Conservation (phyloP, 257 asterid species). For the Linaria vulgaris region DNA sequence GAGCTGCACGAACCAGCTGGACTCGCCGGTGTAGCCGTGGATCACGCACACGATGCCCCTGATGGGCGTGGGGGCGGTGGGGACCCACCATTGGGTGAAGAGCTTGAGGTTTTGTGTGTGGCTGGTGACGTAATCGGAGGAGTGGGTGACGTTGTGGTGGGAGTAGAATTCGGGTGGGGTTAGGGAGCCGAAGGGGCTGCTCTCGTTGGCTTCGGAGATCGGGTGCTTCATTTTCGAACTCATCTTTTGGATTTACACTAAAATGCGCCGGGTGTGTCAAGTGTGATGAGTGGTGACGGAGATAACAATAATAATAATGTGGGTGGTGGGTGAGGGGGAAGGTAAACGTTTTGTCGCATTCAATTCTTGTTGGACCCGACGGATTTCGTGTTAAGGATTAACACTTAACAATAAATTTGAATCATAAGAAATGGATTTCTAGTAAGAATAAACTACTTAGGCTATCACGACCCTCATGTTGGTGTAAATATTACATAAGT, state of each 20-base stretch:
- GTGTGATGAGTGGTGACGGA: too few relatives aligned
- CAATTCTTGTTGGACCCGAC: too few relatives aligned
- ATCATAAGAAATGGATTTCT: too few relatives aligned
- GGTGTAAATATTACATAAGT: too few relatives aligned
- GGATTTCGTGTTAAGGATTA: too few relatives aligned
- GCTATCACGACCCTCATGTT: too few relatives aligned
- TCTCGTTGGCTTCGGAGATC: conserved; percentile 70
- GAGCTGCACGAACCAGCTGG: conserved; percentile 92
- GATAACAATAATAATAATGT: too few relatives aligned
- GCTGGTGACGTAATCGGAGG: conserved; percentile 70
- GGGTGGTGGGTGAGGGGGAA: too few relatives aligned
- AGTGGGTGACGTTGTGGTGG: conserved; percentile 69
- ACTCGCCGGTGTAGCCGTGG: conserved; percentile 98
- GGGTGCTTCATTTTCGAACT: conserved; percentile 57
- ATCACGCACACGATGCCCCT: conserved; percentile 71
- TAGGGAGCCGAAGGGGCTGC: conserved; percentile 70
- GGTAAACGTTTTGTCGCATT: too few relatives aligned
- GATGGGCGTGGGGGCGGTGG: conserved; percentile 42
- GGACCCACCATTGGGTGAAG: conserved; percentile 95
- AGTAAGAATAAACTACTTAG: too few relatives aligned
- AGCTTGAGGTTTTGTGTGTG: conserved; percentile 61
- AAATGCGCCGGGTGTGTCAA: conserved; percentile 2
- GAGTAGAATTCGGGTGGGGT: conserved; percentile 71
- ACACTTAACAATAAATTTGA: too few relatives aligned
- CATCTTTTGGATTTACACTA: not conserved